Evolutionary conservation across 2,329 filamentous ascomycete species (phyloP), one percentile per base, ranked within the genome.

Genomic region (Herpotrichia juniperi): DNA sequence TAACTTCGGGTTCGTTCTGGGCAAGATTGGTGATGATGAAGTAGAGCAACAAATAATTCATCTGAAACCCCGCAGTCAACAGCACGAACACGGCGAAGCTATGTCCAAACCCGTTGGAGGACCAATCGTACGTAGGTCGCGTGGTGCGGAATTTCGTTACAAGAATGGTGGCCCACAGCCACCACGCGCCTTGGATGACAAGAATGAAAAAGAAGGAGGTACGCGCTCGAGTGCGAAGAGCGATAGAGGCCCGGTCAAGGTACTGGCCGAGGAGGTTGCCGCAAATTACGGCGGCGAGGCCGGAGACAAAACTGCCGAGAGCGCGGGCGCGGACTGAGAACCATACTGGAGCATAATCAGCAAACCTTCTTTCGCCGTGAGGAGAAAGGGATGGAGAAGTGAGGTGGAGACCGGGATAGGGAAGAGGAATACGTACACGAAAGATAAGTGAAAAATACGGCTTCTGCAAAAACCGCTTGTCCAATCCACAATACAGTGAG

Each of bases 21-120:
- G 88, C 86, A 2, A 91, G 68, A 59, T 89, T 86, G 3, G 84
- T 81, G 9, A 91, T 82, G 53, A 91, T 77, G 62, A 91, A 91
- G 74, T 90, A 90, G 78, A 90, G 71, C 67, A 86, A 90, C 57
- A 90, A 78, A 66, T 91, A 91, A 68, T 91, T 91, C 7, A 90
- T 59, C 71, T 91, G 88, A 61, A 91, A 91, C 0, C 86, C 83
- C 10, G 83, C 73, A 0, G 85, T 84, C 59, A 89, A 79, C 59
- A 91, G 83, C 5, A 91, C 63, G 68, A 88, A 91, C 16, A 90
- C 77, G 0, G 80, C 83, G 59, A 91, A 91, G 0, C 80, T 85
- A 32, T 79, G 78, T 0, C 87, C 87, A 48, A 91, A 91, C 0
- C 85, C 87, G 0, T 74, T 56, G 55, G 81, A 80, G 0, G 67